Conservation (phyloP, 2,329 filamentous ascomycete species). For the Niveomyces coronatus region DNA sequence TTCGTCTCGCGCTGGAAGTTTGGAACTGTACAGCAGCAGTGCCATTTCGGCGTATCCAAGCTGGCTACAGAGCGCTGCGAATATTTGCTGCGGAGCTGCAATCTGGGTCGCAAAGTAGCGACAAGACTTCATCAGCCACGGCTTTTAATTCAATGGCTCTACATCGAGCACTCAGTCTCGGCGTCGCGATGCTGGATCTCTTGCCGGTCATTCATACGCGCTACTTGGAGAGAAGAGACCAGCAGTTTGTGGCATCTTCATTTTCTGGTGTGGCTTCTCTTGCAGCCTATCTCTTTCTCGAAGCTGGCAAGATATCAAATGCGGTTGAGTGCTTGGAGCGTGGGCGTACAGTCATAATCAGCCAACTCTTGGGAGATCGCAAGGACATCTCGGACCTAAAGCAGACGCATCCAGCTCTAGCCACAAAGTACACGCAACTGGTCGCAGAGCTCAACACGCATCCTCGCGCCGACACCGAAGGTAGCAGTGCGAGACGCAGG, state of each 20-base stretch:
- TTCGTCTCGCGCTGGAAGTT: not conserved
- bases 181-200: constrained; percentile 6
- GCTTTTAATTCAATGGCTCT: not conserved
- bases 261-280: constrained; percentile 10
- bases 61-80: constrained; percentile 6
- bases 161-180: constrained; percentile 3
- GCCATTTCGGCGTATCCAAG: constrained; percentile 8
- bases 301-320: not conserved
- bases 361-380: constrained; percentile 6
- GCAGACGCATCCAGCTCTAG: constrained; percentile 5
- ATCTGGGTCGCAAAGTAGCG: not conserved
- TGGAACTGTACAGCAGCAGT: constrained; percentile 7
- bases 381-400: constrained; percentile 3
- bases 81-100: constrained; percentile 4
- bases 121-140: not conserved
- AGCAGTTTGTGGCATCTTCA: constrained; percentile 9
- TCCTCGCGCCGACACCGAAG: not conserved
- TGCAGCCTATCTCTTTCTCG: constrained; percentile 4
- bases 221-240: constrained; percentile 7
- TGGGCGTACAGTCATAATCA: constrained; percentile 9
- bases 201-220: constrained; percentile 9
- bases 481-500: not conserved
- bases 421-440: constrained; percentile 4
- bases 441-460: constrained; percentile 7
- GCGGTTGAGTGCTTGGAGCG: constrained; percentile 8